Evolutionary conservation across 805 yeast genomes (phyloP).

Genomic region (Candida multigemmis): DNA sequence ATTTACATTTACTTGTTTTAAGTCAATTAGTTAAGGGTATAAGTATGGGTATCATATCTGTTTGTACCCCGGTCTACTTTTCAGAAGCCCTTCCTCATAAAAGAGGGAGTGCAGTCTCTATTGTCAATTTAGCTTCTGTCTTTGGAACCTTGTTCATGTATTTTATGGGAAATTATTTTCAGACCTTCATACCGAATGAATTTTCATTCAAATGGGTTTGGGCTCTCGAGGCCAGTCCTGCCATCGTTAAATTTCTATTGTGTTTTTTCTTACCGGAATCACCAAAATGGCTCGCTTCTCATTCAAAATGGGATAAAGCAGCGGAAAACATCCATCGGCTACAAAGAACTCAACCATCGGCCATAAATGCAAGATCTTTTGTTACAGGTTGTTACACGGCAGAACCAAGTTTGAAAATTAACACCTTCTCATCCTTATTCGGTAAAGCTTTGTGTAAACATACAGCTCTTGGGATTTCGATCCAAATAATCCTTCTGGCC

Average conservation of each 20-base stretch:
- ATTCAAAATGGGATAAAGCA: slow-evolving; percentile 27
- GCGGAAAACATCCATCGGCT: slow-evolving; percentile 9
- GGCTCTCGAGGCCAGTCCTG: slow-evolving; percentile 12
- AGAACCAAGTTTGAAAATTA: slow-evolving; percentile 8
- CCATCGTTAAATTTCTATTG: slow-evolving; percentile 9
- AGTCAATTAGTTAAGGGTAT: slow-evolving; percentile 22
- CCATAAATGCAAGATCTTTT: slow-evolving; percentile 7
- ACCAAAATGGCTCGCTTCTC: slow-evolving; percentile 20
- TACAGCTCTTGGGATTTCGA: slow-evolving; percentile 23
- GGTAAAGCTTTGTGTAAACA: slow-evolving; percentile 20
- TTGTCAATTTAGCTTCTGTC: slow-evolving; percentile 12
- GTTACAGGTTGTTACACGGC: slow-evolving; percentile 17
- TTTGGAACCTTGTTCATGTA: slow-evolving; percentile 11
- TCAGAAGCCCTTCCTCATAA: slow-evolving; percentile 17
- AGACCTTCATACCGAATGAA: slow-evolving; percentile 3
- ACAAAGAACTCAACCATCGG: slow-evolving; percentile 1
- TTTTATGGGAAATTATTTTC: slow-evolving; percentile 8
- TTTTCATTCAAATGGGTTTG: slow-evolving; percentile 10
- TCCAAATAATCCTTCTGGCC: slow-evolving; percentile 36
- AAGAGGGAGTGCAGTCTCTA: slow-evolving; percentile 13
- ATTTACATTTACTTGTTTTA: slow-evolving; percentile 13
- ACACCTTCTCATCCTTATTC: slow-evolving; percentile 23
- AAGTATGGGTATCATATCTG: slow-evolving; percentile 20
- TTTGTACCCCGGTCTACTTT: slow-evolving; percentile 21
- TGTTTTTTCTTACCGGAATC: slow-evolving; percentile 19